A percentile compares a stretch with the other conserved stretches of the same genome.
phyloP scores from a whole-genome alignment of 2,329 filamentous ascomycete species.

The Penicillium occitanis region DNA sequence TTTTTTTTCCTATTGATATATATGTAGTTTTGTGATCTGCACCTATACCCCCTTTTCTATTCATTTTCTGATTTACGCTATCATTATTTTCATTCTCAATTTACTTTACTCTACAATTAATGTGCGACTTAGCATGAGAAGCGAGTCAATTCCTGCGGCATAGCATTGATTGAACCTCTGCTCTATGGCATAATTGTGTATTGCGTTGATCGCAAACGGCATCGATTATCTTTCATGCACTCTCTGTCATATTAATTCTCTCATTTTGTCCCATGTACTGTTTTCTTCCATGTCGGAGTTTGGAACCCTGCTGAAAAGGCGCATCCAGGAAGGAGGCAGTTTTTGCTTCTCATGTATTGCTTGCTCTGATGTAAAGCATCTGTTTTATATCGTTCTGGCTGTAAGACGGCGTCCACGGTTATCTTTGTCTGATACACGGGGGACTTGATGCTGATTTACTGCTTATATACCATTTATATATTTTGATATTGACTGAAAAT shows the following conservation, averaged over 20 bases:
- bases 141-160: slow-evolving; percentile 5
- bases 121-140: slow-evolving; percentile 8
- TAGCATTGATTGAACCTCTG: neutral
- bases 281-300: neutral
- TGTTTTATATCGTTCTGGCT: neutral
- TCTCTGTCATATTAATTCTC: neutral
- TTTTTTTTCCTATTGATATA: slow-evolving; percentile 17
- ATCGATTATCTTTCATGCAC: neutral
- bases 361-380: neutral
- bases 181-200: neutral
- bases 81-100: neutral
- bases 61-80: neutral
- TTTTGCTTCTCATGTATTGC: neutral
- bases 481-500: neutral
- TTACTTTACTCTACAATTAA: neutral
- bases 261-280: neutral
- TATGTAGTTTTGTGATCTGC: slow-evolving; percentile 5
- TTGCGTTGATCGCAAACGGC: slow-evolving; percentile 12
- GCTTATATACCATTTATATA: neutral
- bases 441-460: too few species aligned
- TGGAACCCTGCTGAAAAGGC: neutral
- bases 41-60: slow-evolving; percentile 23
- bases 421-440: neutral
- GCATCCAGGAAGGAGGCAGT: neutral
- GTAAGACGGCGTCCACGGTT: neutral